Evolutionary conservation across 208 protist species (phyloP).

Genomic region (Trypanosoma conorhini): DNA sequence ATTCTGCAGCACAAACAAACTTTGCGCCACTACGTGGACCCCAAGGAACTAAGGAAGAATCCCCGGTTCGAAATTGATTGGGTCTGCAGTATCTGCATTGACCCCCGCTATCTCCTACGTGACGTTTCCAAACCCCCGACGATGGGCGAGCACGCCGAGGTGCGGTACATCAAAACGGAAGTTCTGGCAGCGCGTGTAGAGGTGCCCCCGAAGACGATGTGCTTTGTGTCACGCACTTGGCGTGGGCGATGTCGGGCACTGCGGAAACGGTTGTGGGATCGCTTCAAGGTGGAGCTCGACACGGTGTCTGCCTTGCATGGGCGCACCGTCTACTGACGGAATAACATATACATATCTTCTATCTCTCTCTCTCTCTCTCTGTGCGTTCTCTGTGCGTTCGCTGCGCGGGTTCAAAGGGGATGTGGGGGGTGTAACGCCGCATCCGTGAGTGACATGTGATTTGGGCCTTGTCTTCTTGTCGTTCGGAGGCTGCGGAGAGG

Average conservation of each 20-base stretch:
- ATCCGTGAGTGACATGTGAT: too few relatives aligned
- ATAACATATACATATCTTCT: constrained; percentile 13
- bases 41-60: constrained; percentile 19
- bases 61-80: constrained; percentile 67
- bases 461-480: too few relatives aligned
- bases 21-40: constrained; percentile 60
- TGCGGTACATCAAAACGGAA: constrained; percentile 15
- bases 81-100: constrained; percentile 48
- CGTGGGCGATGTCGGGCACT: constrained; percentile 40
- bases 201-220: constrained; percentile 21
- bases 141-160: constrained; percentile 26
- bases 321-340: neutral
- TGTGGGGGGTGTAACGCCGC: too few relatives aligned
- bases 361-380: too few relatives aligned
- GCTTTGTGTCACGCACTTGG: constrained; percentile 40
- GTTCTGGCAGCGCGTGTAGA: constrained; percentile 36
- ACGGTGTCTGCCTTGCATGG: constrained; percentile 31
- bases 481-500: too few relatives aligned
- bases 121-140: constrained; percentile 12
- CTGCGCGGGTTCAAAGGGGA: too few relatives aligned
- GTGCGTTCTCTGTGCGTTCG: too few relatives aligned
- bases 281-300: constrained; percentile 48
- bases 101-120: constrained; percentile 26
- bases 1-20: constrained; percentile 58
- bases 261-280: constrained; percentile 35